Conservation (phyloP, 345 rosid genomes). For the Sonneratia alba region DNA sequence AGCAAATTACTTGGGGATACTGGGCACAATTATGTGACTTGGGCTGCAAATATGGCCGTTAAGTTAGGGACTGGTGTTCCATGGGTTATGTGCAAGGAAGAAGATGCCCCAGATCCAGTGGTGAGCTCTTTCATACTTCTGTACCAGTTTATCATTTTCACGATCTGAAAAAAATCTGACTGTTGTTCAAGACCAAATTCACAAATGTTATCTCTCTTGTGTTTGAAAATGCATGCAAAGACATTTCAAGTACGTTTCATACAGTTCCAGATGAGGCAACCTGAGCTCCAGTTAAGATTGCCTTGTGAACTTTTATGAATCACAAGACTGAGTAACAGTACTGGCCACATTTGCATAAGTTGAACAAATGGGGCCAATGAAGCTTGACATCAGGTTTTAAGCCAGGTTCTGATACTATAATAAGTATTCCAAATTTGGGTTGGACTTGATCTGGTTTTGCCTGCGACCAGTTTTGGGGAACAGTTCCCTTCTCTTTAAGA, state of each 20-base stretch:
- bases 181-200: neutral
- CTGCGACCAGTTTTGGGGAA: neutral
- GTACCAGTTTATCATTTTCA: neutral
- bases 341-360: neutral
- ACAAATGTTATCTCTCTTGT: neutral
- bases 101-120: constrained; percentile 99
- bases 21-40: constrained; percentile 76
- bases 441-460: neutral
- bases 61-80: constrained; percentile 84
- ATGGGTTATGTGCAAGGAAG: constrained; percentile 99
- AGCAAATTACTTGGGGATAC: constrained; percentile 65
- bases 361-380: neutral
- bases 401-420: neutral
- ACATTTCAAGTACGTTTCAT: neutral
- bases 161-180: neutral
- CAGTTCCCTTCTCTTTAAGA: neutral
- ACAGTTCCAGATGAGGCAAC: neutral
- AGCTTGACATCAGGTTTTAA: neutral
- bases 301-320: too few relatives aligned
- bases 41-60: constrained; percentile 98
- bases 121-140: constrained; percentile 25
- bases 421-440: neutral
- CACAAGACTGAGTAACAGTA: neutral
- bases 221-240: neutral
- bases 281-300: too few relatives aligned